Evolutionary conservation across 1,139 yeast genomes (phyloP), one percentile per base, ranked within the genome.

Genomic region (Trichomonascaceae sp.): DNA sequence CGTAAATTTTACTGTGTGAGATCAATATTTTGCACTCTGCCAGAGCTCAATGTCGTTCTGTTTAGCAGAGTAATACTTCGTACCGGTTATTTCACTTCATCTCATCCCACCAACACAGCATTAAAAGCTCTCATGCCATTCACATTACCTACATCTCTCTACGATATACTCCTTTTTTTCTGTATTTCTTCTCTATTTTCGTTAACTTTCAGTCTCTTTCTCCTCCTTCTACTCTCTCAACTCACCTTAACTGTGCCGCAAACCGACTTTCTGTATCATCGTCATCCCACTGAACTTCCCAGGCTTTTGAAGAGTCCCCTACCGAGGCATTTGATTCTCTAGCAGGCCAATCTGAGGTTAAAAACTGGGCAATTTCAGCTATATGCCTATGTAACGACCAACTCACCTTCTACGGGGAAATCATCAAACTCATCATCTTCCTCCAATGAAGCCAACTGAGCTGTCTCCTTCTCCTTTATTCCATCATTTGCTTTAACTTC

Each of bases 271-370:
- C 91, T 55, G 85, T 85, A 65, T 89, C 96, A 49, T 74, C 95
- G 66, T 88, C 96, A 63, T 90, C 96, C 97, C 97, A 90, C 67
- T 87, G 91, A 69, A 90, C 96, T 67, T 90, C 96, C 96, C 97
- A 90, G 56, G 89, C 78, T 60, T 81, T 80, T 17, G 82, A 74
- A 61, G 74, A 73, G 58, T 66, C 68, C 50, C 70, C 71, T 20
- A 63, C 61, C 36, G 67, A 63, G 18, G 68, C 76, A n/a, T 79
- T 66, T 10, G 80, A 68, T 45, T 79, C 78, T 44, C 73, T 72
- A 43, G 74, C 77, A 30, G 76, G 72, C 86, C 86, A 82, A 57
- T 79, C 80, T 72, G 56, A 13, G 43, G 32, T 27, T 27, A 27
- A 27, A 22, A 27, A 8, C 32, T 8, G 9, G 19, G 12, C 17